phyloP scores from a whole-genome alignment of 75 land plant species.

The Selaginella moellendorffii region DNA sequence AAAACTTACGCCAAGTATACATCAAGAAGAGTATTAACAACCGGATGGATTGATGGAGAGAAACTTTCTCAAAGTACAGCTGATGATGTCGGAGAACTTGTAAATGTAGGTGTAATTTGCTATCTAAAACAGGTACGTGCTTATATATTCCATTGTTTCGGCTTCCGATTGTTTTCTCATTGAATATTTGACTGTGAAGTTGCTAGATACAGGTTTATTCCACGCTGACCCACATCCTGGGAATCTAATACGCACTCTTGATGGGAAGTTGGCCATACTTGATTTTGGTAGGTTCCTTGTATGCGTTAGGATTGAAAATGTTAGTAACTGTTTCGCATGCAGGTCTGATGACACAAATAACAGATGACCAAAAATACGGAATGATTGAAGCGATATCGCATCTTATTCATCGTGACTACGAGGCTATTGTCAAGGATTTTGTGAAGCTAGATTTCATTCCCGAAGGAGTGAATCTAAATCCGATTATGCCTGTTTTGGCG shows the following conservation, averaged over 20 bases:
- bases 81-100: slow-evolving; percentile 93
- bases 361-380: slow-evolving; percentile 97
- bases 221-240: slow-evolving; percentile 99
- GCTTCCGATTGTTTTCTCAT: background rate
- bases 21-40: slow-evolving; percentile 88
- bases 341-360: slow-evolving; percentile 95
- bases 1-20: slow-evolving; percentile 82
- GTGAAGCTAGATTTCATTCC: slow-evolving; percentile 91
- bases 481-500: slow-evolving; percentile 90
- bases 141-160: background rate
- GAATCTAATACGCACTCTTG: slow-evolving; percentile 93
- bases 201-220: slow-evolving; percentile 94
- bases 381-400: slow-evolving; percentile 99
- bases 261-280: slow-evolving; percentile 96
- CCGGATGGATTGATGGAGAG: slow-evolving; percentile 94
- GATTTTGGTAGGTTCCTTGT: slow-evolving; percentile 99
- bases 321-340: slow-evolving; percentile 22
- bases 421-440: slow-evolving; percentile 93
- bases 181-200: slow-evolving; percentile 24
- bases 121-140: slow-evolving; percentile 87
- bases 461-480: slow-evolving; percentile 88
- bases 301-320: background rate
- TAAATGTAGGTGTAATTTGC: slow-evolving; percentile 98
- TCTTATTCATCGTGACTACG: slow-evolving; percentile 95
- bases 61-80: slow-evolving; percentile 96